These are phyloP conservation scores for Amphibolis antarctica DNA, from an alignment of 106 monocot genomes.

Conservation along the genomic window DNA sequence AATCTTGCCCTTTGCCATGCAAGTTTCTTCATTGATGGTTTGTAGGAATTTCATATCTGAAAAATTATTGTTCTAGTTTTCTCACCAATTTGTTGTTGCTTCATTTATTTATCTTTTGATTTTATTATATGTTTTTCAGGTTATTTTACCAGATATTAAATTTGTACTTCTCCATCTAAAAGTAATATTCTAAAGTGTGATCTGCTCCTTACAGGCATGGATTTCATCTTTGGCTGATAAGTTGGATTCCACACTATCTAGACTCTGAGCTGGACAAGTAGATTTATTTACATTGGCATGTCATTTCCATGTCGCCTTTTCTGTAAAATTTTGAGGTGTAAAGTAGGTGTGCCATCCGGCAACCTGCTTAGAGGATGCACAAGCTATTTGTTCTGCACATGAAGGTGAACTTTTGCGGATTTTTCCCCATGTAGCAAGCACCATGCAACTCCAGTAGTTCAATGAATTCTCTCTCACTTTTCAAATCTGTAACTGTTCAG, in stretches of 20 bases:
- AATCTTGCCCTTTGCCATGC: not conserved
- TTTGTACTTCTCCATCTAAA: not conserved
- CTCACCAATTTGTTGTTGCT: not conserved
- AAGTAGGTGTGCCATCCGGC: too few relatives aligned
- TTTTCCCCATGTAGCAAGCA: too few relatives aligned
- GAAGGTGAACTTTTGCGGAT: too few relatives aligned
- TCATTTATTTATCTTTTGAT: not conserved
- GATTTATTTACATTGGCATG: not conserved
- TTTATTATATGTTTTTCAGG: too few relatives aligned
- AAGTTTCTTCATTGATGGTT: not conserved
- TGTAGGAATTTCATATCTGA: not conserved
- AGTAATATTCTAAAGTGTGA: not conserved
- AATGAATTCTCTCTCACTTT: too few relatives aligned
- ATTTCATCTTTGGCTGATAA: conserved; percentile 9
- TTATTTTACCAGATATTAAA: not conserved
- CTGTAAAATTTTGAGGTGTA: too few relatives aligned
- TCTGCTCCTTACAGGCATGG: conserved; percentile 1
- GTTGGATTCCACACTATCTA: conserved; percentile 8
- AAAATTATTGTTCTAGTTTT: not conserved
- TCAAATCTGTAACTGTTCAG: too few relatives aligned
- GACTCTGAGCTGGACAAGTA: not conserved
- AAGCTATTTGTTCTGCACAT: too few relatives aligned
- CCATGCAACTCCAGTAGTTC: too few relatives aligned
- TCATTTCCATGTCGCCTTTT: too few relatives aligned
- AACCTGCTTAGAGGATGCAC: too few relatives aligned